Evolutionary conservation across 2,329 filamentous ascomycete species (phyloP), one percentile per base, ranked within the genome.

Genomic region (Myriosclerotinia curreyana): DNA sequence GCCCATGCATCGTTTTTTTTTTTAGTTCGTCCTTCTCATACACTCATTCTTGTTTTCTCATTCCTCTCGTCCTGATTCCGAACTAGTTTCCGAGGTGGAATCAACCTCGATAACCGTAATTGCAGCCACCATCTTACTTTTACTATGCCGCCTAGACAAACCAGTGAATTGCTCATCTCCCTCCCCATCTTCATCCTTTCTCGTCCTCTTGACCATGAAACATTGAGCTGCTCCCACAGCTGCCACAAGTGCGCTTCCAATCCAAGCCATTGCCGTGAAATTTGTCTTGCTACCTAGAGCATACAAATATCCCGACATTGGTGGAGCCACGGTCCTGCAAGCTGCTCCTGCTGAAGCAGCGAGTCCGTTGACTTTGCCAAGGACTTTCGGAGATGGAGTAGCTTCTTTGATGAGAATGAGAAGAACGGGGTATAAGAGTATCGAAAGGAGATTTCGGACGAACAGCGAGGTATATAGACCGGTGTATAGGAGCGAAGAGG

Each of bases 351-450:
- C 86, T 64, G 84, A 87, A 59, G 86, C 86, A 28, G 86, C 85
- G 51, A 89, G 75, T 5, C 86, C 86, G 66, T 89, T 89, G 69
- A 89, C 83, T 69, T 81, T 86, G 60, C 86, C 86, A 48, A 88
- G 77, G 8, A 85, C 81, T 50, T 77, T 78, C 8, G 79, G 76
- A 40, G 78, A 80, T 2, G 85, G 84, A 0, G 84, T 86, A 1
- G 85, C 84, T 71, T 88, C 84, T 75, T 89, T 89, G 78, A 89
- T 83, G 40, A 88, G 78, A 69, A 89, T 89, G 52, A 89, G 78
- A 46, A 89, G 79, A 6, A 88, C 78, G 2, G 86, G 86, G 71
- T 87, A 89, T 11, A 87, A 78, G 62, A 86, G 79, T 70, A 88
- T 88, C 53, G 82, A 83, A 46, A 87, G 77, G 17, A 87, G 71